These are phyloP conservation scores for Collybiopsis luxurians DNA, from an alignment of 768 basidiomycete genomes.

Conservation along the genomic window DNA sequence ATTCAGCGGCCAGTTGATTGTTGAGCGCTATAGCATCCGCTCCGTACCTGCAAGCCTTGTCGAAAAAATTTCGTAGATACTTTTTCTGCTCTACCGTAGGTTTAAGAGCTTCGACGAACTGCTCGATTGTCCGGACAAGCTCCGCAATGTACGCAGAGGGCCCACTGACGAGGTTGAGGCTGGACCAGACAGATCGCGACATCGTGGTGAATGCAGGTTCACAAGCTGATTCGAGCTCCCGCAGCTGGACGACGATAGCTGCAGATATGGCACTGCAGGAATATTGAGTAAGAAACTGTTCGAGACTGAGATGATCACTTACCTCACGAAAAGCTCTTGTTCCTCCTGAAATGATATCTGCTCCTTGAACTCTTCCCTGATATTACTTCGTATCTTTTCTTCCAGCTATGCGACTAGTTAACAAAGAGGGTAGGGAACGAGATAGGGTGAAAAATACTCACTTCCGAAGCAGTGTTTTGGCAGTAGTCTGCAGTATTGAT, in stretches of 20 bases:
- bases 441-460: slow-evolving; percentile 32
- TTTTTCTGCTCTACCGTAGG: slow-evolving; percentile 92
- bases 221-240: slow-evolving; percentile 82
- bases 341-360: slow-evolving; percentile 82
- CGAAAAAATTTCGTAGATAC: slow-evolving; percentile 88
- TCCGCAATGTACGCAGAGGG: slow-evolving; percentile 81
- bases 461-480: slow-evolving; percentile 86
- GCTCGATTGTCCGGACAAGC: slow-evolving; percentile 69
- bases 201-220: slow-evolving; percentile 80
- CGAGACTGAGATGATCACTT: slow-evolving; percentile 12
- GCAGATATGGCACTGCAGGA: slow-evolving; percentile 72
- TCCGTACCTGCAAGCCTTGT: slow-evolving; percentile 83
- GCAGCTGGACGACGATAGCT: slow-evolving; percentile 74
- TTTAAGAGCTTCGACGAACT: slow-evolving; percentile 73
- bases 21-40: background rate
- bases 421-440: too few species aligned
- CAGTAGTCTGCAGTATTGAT: slow-evolving; percentile 99
- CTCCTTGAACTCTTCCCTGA: slow-evolving; percentile 73
- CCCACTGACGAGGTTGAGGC: slow-evolving; percentile 80
- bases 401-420: slow-evolving; percentile 60
- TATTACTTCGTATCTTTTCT: slow-evolving; percentile 83
- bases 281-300: background rate
- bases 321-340: slow-evolving; percentile 89
- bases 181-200: slow-evolving; percentile 75
- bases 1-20: background rate